Percentiles rank a stretch among this genome's conserved stretches.
These are phyloP conservation scores for Wickerhamiella lipophila DNA, from an alignment of 805 yeast genomes.

Conservation along the genomic window DNA sequence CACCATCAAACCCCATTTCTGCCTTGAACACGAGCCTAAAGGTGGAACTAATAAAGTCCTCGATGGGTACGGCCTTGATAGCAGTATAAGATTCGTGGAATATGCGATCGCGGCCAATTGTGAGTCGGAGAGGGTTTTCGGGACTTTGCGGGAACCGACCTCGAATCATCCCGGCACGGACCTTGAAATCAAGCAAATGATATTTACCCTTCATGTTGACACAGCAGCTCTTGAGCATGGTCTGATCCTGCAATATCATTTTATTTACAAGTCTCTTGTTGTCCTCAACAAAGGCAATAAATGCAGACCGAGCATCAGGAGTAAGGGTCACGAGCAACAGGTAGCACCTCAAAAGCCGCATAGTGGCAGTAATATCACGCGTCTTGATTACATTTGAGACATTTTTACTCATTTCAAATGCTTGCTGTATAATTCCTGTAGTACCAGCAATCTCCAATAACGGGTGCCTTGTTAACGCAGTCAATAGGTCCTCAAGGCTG, in stretches of 20 bases:
- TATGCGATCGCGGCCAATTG: background rate
- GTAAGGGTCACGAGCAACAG: background rate
- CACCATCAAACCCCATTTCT: conserved; percentile 98
- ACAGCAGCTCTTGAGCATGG: background rate
- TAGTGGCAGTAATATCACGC: background rate
- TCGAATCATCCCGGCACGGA: background rate
- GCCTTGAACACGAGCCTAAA: conserved; percentile 80
- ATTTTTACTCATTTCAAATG: background rate
- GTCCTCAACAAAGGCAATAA: background rate
- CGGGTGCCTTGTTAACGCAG: background rate
- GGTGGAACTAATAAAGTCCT: conserved; percentile 71
- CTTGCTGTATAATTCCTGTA: background rate
- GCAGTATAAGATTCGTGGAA: background rate
- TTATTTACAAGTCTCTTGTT: background rate
- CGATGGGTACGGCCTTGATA: conserved; percentile 24
- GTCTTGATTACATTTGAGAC: background rate
- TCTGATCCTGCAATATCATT: background rate
- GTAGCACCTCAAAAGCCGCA: background rate
- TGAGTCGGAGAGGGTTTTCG: background rate
- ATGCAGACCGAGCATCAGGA: background rate
- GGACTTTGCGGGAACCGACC: background rate
- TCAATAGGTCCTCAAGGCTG: background rate
- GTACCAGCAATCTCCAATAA: background rate
- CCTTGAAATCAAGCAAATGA: background rate
- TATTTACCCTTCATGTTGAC: background rate